phyloP scores from a whole-genome alignment of 805 yeast species.

The Pichia cabralensis region DNA sequence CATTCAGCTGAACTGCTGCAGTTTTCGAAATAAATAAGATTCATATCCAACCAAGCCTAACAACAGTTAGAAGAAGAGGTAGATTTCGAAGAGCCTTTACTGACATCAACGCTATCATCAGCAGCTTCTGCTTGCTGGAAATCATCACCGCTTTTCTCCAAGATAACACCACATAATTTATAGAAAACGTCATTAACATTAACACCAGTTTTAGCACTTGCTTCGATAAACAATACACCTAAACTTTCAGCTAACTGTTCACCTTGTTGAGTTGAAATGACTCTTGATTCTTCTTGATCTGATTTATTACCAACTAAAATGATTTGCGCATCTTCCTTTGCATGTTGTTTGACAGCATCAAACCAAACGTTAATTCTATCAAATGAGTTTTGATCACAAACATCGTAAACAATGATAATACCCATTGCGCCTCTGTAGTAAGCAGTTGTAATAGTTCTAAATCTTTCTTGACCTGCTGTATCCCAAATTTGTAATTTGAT shows the following conservation, averaged over 20 bases:
- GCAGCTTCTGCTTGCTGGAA: constrained; percentile 18
- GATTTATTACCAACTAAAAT: constrained; percentile 93
- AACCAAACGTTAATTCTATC: constrained; percentile 92
- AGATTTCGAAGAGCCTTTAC: constrained; percentile 10
- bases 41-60: neutral
- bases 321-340: constrained; percentile 90
- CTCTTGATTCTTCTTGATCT: constrained; percentile 83
- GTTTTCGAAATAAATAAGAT: too few species aligned
- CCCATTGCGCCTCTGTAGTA: constrained; percentile 89
- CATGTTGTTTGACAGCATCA: constrained; percentile 92
- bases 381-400: constrained; percentile 83
- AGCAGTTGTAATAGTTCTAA: constrained; percentile 89
- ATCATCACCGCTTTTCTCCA: constrained; percentile 56
- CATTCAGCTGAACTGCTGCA: too few species aligned
- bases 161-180: constrained; percentile 77
- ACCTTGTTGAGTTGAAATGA: constrained; percentile 85
- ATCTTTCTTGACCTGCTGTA: constrained; percentile 96
- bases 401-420: constrained; percentile 74
- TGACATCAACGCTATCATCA: constrained; percentile 21
- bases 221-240: constrained; percentile 87
- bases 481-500: constrained; percentile 96
- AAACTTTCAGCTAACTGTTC: constrained; percentile 77
- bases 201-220: constrained; percentile 88
- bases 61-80: constrained; percentile 21
- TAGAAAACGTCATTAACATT: constrained; percentile 90